Conservation (phyloP, 371 early-diverging fungal species). For the Mortierella sp. region DNA sequence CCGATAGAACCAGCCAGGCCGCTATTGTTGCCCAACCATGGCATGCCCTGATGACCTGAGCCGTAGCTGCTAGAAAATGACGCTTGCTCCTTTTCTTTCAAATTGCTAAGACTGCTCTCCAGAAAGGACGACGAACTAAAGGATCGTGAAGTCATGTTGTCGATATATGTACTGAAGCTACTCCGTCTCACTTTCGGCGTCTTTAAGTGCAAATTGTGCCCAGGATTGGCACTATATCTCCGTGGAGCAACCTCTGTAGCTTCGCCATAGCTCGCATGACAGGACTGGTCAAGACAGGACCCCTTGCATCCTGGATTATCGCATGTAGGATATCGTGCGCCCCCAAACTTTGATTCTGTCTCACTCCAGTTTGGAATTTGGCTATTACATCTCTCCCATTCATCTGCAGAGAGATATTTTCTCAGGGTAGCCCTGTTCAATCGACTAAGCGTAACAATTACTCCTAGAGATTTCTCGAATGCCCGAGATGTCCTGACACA, state of each 20-base stretch:
- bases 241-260: conserved; percentile 9
- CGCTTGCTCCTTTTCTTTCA: conserved; percentile 43
- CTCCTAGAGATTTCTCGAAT: conserved; percentile 45
- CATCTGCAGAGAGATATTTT: conserved; percentile 35
- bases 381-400: conserved; percentile 24
- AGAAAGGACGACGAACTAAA: conserved; percentile 25
- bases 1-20: conserved; percentile 13
- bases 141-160: conserved; percentile 41
- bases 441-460: conserved; percentile 31
- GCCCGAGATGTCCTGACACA: conserved; percentile 43
- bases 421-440: conserved; percentile 27
- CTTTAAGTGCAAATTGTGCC: conserved; percentile 6
- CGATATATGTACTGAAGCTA: conserved; percentile 53
- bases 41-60: conserved; percentile 19
- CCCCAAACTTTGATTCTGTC: conserved; percentile 11
- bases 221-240: conserved; percentile 26
- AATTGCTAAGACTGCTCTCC: conserved; percentile 37
- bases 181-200: conserved; percentile 36
- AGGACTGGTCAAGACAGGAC: conserved; percentile 16
- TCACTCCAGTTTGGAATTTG: conserved; percentile 12
- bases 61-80: conserved; percentile 29
- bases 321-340: neutral
- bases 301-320: conserved; percentile 22
- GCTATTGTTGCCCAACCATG: conserved; percentile 24
- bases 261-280: conserved; percentile 3